Evolutionary conservation across 176 grass and related monocot genomes (phyloP), one percentile per base, ranked within the genome.

Genomic region (Carex littledalei): DNA sequence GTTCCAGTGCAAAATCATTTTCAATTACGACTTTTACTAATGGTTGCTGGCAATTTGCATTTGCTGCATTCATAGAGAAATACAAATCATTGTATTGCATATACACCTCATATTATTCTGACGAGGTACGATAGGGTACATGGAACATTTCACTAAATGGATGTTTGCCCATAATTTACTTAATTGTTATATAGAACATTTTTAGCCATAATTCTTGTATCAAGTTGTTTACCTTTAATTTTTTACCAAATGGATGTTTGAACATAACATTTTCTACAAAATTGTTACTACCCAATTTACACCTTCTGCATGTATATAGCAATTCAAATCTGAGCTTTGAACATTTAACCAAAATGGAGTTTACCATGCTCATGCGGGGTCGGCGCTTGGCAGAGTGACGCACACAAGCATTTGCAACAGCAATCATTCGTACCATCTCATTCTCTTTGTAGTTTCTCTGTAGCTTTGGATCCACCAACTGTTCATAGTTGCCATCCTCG

Each of bases 371-470:
- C 96, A 99, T 99, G 20, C 91, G 86, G 84, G 93, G 93, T 0
- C 96, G 85, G 57, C 93, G 85, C 24, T 87, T 74, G 55, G 84
- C 87, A 66, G 91, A 92, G 86, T 99, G 93, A 18, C 96, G 96
- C 2, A 99, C 93, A 43, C 91, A 95, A 67, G 96, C 93, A 84
- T 93, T 93, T 55, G 96, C 93, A 64, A 93, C 93, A 49, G 91
- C 93, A 87, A 99, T 91, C 96, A 99, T 94, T 68, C 93, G 87
- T 53, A 79, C 87, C 93, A 99, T 94, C 81, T 99, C 93, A 35
- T 89, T 95, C 6, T 57, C 49, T 56, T 77, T 94, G 59, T 88
- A 94, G 62, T 99, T 92, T 5, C 66, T 89, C 55, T 81, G 88
- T 45, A 99, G 68, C 32, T 67, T 63, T 26, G 88, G 85, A 91